phyloP scores from a whole-genome alignment of 1,284 basidiomycete genomes.

The Mycena citricolor region DNA sequence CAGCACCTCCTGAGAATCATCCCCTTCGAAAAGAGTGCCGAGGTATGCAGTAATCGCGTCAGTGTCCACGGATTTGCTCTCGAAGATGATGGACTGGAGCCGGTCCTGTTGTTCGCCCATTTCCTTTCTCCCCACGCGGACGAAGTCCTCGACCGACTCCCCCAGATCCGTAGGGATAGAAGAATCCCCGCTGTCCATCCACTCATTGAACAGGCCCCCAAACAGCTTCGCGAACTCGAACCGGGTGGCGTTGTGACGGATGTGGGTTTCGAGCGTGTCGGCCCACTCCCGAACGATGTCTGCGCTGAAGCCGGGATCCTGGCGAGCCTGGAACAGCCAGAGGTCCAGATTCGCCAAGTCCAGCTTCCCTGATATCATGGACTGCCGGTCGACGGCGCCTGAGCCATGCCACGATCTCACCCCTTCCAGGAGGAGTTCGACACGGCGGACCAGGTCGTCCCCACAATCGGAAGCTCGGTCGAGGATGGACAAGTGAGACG shows the following conservation, averaged over 20 bases:
- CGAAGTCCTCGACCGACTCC: constrained; percentile 24
- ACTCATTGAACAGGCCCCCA: constrained; percentile 42
- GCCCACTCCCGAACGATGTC: constrained; percentile 37
- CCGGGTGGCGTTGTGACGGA: constrained; percentile 34
- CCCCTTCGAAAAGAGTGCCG: constrained; percentile 33
- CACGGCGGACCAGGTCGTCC: constrained; percentile 29
- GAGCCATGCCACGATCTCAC: constrained; percentile 37
- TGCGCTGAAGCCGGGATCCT: constrained; percentile 38
- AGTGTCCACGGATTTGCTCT: constrained; percentile 34
- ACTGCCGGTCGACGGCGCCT: constrained; percentile 25
- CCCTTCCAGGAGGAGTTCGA: constrained; percentile 35
- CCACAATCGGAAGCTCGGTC: constrained; percentile 22
- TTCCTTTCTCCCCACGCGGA: constrained; percentile 41
- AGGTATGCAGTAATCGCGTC: constrained; percentile 35
- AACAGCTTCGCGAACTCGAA: constrained; percentile 44
- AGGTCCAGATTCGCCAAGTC: constrained; percentile 33
- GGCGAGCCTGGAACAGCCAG: constrained; percentile 39
- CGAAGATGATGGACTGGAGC: constrained; percentile 41
- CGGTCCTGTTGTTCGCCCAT: constrained; percentile 42
- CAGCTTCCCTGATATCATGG: constrained; percentile 32
- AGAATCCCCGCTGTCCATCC: constrained; percentile 43
- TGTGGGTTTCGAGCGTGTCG: constrained; percentile 38
- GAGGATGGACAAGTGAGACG: constrained; percentile 24
- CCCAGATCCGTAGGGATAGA: constrained; percentile 25
- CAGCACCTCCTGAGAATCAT: constrained; percentile 31